These are phyloP conservation scores for Cardamine occulta DNA, from an alignment of 345 rosid genomes.

Conservation along the genomic window DNA sequence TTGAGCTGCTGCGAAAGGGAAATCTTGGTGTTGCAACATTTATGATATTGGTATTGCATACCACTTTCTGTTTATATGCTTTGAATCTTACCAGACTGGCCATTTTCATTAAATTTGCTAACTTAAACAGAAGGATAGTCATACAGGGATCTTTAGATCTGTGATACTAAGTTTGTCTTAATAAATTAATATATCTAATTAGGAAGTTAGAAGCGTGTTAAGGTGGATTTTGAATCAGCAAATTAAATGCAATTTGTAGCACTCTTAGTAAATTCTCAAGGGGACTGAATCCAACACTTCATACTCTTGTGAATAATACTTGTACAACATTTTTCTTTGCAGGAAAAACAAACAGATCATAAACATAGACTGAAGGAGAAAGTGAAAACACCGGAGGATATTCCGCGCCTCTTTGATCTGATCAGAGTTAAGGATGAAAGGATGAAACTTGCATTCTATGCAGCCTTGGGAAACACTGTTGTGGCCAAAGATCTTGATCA, in stretches of 20 bases:
- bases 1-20: conserved; percentile 85
- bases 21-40: conserved; percentile 93
- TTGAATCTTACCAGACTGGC: conserved; percentile 12
- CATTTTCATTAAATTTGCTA: conserved; percentile 5
- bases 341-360: conserved; percentile 85
- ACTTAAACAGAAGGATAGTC: conserved; percentile 12
- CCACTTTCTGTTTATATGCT: conserved; percentile 21
- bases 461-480: conserved; percentile 79
- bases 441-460: conserved; percentile 92
- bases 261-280: conserved; percentile 2
- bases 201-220: conserved; percentile 8
- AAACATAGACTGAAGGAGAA: conserved; percentile 63
- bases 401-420: conserved; percentile 91
- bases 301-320: conserved; percentile 12
- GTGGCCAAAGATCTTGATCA: conserved; percentile 93
- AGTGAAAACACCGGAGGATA: conserved; percentile 83
- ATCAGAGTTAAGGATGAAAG: conserved; percentile 85
- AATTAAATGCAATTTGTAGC: conserved; percentile 4
- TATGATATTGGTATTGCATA: conserved; percentile 84
- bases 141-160: conserved; percentile 16
- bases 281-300: conserved; percentile 5
- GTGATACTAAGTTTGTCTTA: conserved; percentile 8
- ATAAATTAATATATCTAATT: not conserved
- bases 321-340: conserved; percentile 41
- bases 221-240: conserved; percentile 17